Base-by-base conservation (phyloP, 2,329 filamentous ascomycete genomes). In the Aspergillus fischeri region DNA sequence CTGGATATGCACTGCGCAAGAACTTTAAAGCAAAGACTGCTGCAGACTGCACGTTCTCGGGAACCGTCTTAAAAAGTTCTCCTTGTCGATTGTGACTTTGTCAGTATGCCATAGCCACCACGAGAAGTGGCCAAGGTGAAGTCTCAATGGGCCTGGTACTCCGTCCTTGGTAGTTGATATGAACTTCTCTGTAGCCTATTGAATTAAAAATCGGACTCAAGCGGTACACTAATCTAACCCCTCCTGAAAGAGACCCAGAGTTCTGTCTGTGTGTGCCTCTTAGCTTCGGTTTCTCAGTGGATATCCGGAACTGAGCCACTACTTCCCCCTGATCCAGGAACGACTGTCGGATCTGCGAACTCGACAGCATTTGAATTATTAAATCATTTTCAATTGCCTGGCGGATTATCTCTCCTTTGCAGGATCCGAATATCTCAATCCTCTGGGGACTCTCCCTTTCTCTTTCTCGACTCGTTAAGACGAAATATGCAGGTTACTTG, bases 331-430 rank as follows among this genome's bases (percentile, higher is more conserved):
- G 57, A 62, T 55, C 53, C 58, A 59, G 55, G 58, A 58, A 57
- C 60, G 56, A 53, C 55, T 57, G 53, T 57, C 24, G 53, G 62
- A 64, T 64, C 63, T 62, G 53, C 63, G 51, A 56, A 56, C 51
- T 35, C 35, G 38, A 51, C 53, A 49, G 48, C 49, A 49, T 52
- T 35, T 11, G 3, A 29, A 35, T 35, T 17, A 20, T 54, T 54
- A n/a, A 44, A 42, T 29, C 35, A 28, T 32, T 53, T 24, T 14
- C 24, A 47, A 8, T 53, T n/a, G 14, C 32, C 32, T 38, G 14
- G 1, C 32, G 32, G 14, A 17, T 42, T n/a, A 20, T 51, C 32
- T 25, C 32, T 51, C 28, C 38, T 35, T 32, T 25, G 44, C 11
- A 25, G 20, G 8, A 11, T 20, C 44, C 5, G 11, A 47, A 27